Evolutionary conservation across 768 basidiomycete species (phyloP), one percentile per base, ranked within the genome.

Genomic region (Strobilomyces dryophilus): DNA sequence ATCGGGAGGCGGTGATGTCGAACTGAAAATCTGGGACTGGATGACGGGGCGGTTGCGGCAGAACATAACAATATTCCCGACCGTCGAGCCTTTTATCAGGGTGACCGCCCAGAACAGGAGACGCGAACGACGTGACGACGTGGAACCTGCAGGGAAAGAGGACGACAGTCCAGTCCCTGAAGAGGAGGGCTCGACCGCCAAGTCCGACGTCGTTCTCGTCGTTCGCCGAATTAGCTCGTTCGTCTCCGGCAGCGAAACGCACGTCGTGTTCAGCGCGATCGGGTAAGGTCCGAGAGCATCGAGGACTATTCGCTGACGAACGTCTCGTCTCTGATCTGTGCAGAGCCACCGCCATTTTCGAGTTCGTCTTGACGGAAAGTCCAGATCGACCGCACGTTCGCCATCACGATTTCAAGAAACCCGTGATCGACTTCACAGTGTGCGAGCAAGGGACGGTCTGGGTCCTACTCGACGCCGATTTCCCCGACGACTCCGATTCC

Each of bases 1-100:
- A 9, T 94, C 92, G 0, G 95, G 90, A 7, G 95, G 95, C 11
- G 95, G 95, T 0, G 95, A 98, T 61, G 73, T 79, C 0, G 71
- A 76, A 49, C 66, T 95, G 18, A 87, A 85, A 61, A 55, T 92
- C 8, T 95, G 90, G 90, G 79, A 90, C 56, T 91, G 87, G 84
- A 78, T 84, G 69, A 73, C 74, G 0, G 94, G 93, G 0, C 59
- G 60, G 34, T 64, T 81, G 35, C 67, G 77, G 34, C 71, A 73
- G 29, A 78, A 83, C 36, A 71, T 95, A 10, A 61, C 68, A 5
- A 73, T 95, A 18, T 67, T 69, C 52, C 67, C 75, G 8, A 61
- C 64, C 0, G 75, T 83, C 15, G 73, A 77, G 51, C 79, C 77
- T 0, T 83, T 76, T 53, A 73, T 84, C 20, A 29, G 29, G 9